Evolutionary conservation across 1,139 yeast genomes (phyloP).

Genomic region (Zygosaccharomyces sapae): DNA sequence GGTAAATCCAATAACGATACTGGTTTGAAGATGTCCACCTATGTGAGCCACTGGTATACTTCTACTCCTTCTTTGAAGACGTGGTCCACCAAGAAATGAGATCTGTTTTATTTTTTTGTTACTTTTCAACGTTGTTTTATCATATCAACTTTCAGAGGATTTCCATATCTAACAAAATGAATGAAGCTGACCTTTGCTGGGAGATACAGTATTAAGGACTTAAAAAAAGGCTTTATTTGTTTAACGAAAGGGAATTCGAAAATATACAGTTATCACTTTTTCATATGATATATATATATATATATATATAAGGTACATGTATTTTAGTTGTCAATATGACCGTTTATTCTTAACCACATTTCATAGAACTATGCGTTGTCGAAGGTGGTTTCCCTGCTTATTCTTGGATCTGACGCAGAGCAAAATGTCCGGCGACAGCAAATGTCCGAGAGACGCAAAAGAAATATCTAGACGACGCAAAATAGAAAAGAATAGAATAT

Average conservation of each 20-base stretch:
- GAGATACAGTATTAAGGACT: too few relatives aligned
- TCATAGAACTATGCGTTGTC: too few relatives aligned
- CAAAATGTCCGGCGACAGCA: neutral
- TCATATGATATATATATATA: conserved; percentile 3
- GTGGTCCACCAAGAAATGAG: conserved; percentile 61
- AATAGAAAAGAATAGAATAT: neutral
- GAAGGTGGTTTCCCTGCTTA: too few relatives aligned
- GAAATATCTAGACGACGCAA: neutral
- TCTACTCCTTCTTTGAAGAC: conserved; percentile 51
- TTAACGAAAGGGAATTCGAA: neutral
- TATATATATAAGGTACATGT: conserved; percentile 19
- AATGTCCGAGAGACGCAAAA: conserved; percentile 7
- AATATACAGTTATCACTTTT: conserved; percentile 1
- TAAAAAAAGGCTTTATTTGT: neutral
- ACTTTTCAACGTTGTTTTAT: conserved; percentile 4
- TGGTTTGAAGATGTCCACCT: conserved; percentile 51
- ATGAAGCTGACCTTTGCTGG: too few relatives aligned
- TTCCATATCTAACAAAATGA: too few relatives aligned
- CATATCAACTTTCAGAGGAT: neutral
- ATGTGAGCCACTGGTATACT: conserved; percentile 52
- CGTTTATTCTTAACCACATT: neutral
- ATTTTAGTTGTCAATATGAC: conserved; percentile 18
- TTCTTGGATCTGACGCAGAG: neutral
- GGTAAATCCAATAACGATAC: conserved; percentile 79
- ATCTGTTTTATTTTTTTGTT: conserved; percentile 6